phyloP scores from a whole-genome alignment of 2,329 filamentous ascomycete species.

The Xylaria sp. region DNA sequence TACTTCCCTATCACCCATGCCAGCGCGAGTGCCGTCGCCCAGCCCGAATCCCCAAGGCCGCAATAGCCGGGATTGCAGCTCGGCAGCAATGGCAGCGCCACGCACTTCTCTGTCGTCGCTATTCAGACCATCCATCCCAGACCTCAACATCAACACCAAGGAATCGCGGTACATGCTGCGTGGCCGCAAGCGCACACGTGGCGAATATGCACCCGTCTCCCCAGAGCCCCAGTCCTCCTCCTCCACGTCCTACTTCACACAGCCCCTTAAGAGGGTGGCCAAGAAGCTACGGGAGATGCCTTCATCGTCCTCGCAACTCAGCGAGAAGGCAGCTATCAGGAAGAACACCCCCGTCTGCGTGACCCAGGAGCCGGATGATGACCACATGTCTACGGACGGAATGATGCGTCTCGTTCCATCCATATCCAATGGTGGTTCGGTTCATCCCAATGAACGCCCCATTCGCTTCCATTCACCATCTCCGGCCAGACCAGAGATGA shows the following conservation, averaged over 20 bases:
- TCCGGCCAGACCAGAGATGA: slow-evolving; percentile 10
- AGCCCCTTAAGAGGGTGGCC: slow-evolving; percentile 52
- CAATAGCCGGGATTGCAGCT: slow-evolving; percentile 21
- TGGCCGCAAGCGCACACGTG: slow-evolving; percentile 63
- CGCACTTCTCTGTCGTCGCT: slow-evolving; percentile 29
- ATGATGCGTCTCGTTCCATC: slow-evolving; percentile 35
- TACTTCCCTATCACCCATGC: slow-evolving; percentile 16
- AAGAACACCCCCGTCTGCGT: slow-evolving; percentile 6
- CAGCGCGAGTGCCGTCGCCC: not conserved
- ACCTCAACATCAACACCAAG: slow-evolving; percentile 35
- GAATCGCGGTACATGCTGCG: slow-evolving; percentile 48
- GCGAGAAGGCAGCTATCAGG: not conserved
- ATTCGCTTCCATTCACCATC: slow-evolving; percentile 35
- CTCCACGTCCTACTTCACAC: slow-evolving; percentile 38
- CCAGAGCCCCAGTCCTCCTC: slow-evolving; percentile 40
- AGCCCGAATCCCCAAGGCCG: slow-evolving; percentile 11
- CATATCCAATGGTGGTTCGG: slow-evolving; percentile 26
- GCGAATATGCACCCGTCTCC: slow-evolving; percentile 35
- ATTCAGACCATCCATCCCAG: slow-evolving; percentile 31
- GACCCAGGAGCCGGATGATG: not conserved
- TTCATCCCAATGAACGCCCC: slow-evolving; percentile 28
- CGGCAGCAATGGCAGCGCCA: not conserved
- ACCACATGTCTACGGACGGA: slow-evolving; percentile 28
- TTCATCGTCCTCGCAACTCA: slow-evolving; percentile 42
- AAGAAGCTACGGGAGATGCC: slow-evolving; percentile 66